phyloP scores from a whole-genome alignment of 805 yeast genomes.

The Cyberlindnera samutprakarnensis region DNA sequence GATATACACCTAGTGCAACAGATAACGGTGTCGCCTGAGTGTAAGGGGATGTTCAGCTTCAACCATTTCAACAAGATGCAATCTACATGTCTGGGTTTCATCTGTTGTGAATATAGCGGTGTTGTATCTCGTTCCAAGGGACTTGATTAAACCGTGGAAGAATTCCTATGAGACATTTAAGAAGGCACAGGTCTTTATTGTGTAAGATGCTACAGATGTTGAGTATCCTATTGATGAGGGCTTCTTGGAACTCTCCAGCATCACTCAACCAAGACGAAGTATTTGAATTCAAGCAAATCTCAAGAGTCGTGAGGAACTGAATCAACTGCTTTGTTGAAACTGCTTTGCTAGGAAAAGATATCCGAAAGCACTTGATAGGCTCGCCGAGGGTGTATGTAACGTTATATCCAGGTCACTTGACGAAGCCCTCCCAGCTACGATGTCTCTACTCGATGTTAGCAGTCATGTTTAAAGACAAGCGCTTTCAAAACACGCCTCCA shows the following conservation, averaged over 20 bases:
- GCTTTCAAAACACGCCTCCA: slow-evolving; percentile 29
- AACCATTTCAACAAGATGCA: slow-evolving; percentile 43
- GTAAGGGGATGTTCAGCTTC: slow-evolving; percentile 29
- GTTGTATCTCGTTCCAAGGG: too few species aligned
- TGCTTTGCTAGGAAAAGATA: too few species aligned
- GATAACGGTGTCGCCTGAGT: too few species aligned
- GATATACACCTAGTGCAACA: too few species aligned
- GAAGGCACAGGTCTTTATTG: too few species aligned
- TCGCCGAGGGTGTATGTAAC: too few species aligned
- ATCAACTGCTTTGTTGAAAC: slow-evolving; percentile 36
- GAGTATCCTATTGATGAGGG: slow-evolving; percentile 13
- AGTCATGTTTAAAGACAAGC: slow-evolving; percentile 34
- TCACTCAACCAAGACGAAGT: slow-evolving; percentile 37
- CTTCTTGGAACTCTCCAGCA: slow-evolving; percentile 32
- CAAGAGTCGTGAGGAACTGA: slow-evolving; percentile 36
- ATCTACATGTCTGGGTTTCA: slow-evolving; percentile 30
- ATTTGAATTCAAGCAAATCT: slow-evolving; percentile 33
- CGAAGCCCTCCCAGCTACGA: slow-evolving; percentile 31
- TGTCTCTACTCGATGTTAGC: slow-evolving; percentile 41
- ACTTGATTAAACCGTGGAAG: too few species aligned
- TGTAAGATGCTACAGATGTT: too few species aligned
- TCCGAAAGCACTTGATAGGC: too few species aligned
- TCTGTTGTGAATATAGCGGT: too few species aligned
- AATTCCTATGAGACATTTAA: too few species aligned
- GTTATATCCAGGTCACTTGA: too few species aligned